Conservation (phyloP, 192 early-diverging fungal species). For the Entomortierella beljakovae region DNA sequence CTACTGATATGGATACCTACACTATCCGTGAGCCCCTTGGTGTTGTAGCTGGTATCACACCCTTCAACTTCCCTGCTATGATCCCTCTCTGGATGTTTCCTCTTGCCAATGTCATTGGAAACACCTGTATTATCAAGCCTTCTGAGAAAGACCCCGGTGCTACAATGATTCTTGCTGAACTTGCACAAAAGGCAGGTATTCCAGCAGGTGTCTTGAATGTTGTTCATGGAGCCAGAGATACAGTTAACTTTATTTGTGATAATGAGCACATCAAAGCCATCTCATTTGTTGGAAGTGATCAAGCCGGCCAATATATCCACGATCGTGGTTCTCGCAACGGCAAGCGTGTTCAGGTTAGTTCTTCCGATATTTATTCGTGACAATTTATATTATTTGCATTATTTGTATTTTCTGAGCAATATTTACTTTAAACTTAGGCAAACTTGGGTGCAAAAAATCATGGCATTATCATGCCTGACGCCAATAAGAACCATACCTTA, state of each 20-base stretch:
- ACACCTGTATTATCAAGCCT: constrained; percentile 93
- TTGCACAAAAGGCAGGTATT: constrained; percentile 91
- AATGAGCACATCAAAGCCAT: constrained; percentile 89
- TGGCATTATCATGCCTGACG: constrained; percentile 93
- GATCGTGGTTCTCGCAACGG: constrained; percentile 87
- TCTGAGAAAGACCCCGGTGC: constrained; percentile 95
- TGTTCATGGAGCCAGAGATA: constrained; percentile 88
- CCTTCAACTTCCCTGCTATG: constrained; percentile 99
- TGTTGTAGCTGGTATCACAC: constrained; percentile 93
- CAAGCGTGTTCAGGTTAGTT: constrained; percentile 88
- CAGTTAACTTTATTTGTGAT: constrained; percentile 93
- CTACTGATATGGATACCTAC: constrained; percentile 97
- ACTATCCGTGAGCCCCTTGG: constrained; percentile 92
- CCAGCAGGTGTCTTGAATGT: constrained; percentile 93
- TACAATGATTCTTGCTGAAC: constrained; percentile 86
- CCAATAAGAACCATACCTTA: constrained; percentile 95
- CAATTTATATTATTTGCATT: too few species aligned
- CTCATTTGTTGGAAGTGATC: constrained; percentile 93
- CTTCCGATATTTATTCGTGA: too few species aligned
- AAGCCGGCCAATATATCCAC: constrained; percentile 89
- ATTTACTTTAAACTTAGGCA: constrained; percentile 55
- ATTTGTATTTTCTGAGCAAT: background rate
- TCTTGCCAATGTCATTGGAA: constrained; percentile 91
- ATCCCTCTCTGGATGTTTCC: constrained; percentile 97
- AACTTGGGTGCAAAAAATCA: constrained; percentile 99